Conservation (phyloP, 2,329 filamentous ascomycete genomes). For the Botrytis hyacinthi region DNA sequence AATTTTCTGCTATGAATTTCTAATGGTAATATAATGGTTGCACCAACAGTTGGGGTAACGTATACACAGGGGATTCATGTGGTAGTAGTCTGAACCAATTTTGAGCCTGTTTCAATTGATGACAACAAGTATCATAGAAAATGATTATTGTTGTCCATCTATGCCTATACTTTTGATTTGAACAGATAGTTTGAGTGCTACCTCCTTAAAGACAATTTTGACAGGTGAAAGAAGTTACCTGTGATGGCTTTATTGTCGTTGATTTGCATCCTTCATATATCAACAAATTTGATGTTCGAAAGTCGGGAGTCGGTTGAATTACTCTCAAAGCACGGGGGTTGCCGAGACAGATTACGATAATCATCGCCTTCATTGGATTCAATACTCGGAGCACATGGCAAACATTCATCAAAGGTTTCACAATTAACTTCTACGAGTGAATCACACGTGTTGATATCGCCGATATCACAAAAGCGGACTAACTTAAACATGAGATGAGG, state of each 20-base stretch:
- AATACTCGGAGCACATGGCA: slow-evolving; percentile 19
- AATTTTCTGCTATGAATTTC: background rate
- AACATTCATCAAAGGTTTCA: slow-evolving; percentile 22
- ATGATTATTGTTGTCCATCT: too few relatives aligned
- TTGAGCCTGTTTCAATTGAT: background rate
- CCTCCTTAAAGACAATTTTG: background rate
- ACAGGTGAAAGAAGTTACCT: background rate
- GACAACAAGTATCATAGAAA: background rate
- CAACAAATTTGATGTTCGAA: background rate
- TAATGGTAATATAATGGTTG: background rate
- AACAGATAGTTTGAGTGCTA: background rate
- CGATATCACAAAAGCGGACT: slow-evolving; percentile 1
- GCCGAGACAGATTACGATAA: slow-evolving; percentile 14
- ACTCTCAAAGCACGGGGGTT: background rate
- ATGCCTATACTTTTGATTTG: background rate
- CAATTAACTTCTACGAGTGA: slow-evolving; percentile 9
- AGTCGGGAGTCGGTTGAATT: background rate
- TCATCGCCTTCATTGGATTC: slow-evolving; percentile 4
- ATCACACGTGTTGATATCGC: slow-evolving; percentile 21
- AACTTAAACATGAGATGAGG: slow-evolving; percentile 7
- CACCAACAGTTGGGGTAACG: background rate
- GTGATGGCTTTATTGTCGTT: background rate
- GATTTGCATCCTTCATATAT: background rate
- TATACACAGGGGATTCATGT: background rate
- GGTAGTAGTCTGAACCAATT: slow-evolving; percentile 4